Evolutionary conservation across 2,329 filamentous ascomycete genomes (phyloP), one percentile per base, ranked within the genome.

Genomic region (Colletotrichum chrysophilum): DNA sequence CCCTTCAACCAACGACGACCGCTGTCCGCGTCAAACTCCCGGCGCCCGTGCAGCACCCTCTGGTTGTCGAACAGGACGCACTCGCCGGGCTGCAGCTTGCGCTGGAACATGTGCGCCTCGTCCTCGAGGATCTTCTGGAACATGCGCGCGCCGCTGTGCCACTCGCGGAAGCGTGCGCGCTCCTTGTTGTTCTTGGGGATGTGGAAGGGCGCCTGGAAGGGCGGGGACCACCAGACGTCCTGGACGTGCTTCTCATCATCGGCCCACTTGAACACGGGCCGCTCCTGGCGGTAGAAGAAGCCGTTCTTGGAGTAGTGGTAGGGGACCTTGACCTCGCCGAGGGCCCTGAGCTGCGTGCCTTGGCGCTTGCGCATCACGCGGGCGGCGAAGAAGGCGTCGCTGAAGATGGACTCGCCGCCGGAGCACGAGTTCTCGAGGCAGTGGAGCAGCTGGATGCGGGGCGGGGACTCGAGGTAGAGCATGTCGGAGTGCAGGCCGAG

Each of bases 401-500:
- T 92, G 85, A 98, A 99, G 68, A 98, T 88, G 1, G 95, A 98
- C 80, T 95, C 93, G 62, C 96, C 97, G 21, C 96, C 96, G 0
- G 89, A 86, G 78, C 93, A 93, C 2, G 92, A 93, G 80, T 97
- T 98, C 77, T 94, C 91, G 56, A 98, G 88, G 81, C 96, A 98
- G 85, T 98, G 97, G 5, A 98, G 91, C 28, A 98, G 87, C 84
- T 99, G 96, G 67, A 97, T 91, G 36, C 93, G 92, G 0, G 96
- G 96, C 4, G 95, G 92, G 66, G 95, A 91, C 16, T 90, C 86
- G 85, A 97, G 93, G 85, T 98, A 98, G 71, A 98, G 89, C 55
- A 98, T 89, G 82, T 98, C 97, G 91, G 98, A 97, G 86, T 99
- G 97, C 64, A 98, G 92, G 18, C 94, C 95, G 2, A 98, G 91